Evolutionary conservation across 2,329 filamentous ascomycete species (phyloP).

Genomic region (Exophiala xenobiotica): DNA sequence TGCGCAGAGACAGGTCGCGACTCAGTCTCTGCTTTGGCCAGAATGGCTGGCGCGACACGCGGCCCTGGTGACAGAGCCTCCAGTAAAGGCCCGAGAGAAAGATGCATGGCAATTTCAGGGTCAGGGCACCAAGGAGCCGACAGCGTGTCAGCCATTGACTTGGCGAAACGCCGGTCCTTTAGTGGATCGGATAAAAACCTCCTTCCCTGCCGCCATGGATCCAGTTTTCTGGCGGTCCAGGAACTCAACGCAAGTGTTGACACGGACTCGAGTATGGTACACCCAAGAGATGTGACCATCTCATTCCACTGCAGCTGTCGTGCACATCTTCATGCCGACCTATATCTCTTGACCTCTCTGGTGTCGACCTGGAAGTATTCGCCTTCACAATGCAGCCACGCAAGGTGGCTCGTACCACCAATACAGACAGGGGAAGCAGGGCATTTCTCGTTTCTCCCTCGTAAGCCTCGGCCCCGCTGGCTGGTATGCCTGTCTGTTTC

Average conservation of each 20-base stretch:
- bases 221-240: neutral
- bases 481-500: neutral
- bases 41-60: neutral
- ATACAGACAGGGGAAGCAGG: too few relatives aligned
- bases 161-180: constrained; percentile 8
- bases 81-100: constrained; percentile 10
- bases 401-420: too few relatives aligned
- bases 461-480: neutral
- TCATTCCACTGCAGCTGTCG: constrained; percentile 8
- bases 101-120: constrained; percentile 21
- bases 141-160: constrained; percentile 19
- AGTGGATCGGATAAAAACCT: constrained; percentile 15
- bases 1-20: constrained; percentile 4
- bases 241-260: neutral
- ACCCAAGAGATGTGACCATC: neutral
- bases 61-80: constrained; percentile 9
- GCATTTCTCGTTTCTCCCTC: too few relatives aligned
- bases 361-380: too few relatives aligned
- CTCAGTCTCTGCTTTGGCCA: neutral
- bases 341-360: too few relatives aligned
- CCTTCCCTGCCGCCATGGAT: constrained; percentile 13
- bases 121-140: constrained; percentile 16
- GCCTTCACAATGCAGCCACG: too few relatives aligned
- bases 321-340: too few relatives aligned
- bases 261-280: too few relatives aligned